phyloP scores from a whole-genome alignment of 73 alveolate species.

The Paramecium caudatum region DNA sequence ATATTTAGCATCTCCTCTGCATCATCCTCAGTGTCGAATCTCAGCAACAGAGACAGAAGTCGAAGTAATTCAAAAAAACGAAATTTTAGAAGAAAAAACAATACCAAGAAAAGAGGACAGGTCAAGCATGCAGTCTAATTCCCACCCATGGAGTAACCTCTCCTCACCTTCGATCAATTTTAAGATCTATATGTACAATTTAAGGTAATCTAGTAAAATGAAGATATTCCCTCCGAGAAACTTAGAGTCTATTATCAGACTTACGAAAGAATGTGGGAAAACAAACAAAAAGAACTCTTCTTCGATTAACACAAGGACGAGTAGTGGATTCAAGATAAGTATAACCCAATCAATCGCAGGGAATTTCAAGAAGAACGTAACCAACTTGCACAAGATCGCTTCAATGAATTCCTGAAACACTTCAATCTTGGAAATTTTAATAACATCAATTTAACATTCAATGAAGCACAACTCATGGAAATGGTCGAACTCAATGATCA shows the following conservation, averaged over 20 bases:
- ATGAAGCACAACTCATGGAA: not conserved
- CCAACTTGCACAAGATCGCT: not conserved
- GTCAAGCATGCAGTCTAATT: not conserved
- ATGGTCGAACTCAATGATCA: slow-evolving; percentile 41
- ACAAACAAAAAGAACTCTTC: slow-evolving; percentile 41
- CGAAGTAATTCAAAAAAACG: slow-evolving; percentile 51
- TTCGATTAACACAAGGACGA: slow-evolving; percentile 57
- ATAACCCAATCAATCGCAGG: slow-evolving; percentile 8
- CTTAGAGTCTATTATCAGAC: not conserved
- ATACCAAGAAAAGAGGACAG: not conserved
- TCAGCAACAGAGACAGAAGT: slow-evolving; percentile 10
- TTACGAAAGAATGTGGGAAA: slow-evolving; percentile 57
- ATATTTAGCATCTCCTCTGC: slow-evolving; percentile 1
- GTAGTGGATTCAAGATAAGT: slow-evolving; percentile 57
- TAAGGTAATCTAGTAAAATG: not conserved
- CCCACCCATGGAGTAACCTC: not conserved
- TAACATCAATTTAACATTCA: slow-evolving; percentile 14
- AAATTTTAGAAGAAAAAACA: slow-evolving; percentile 44
- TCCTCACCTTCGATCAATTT: slow-evolving; percentile 3
- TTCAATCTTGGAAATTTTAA: slow-evolving; percentile 34
- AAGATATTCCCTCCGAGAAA: slow-evolving; percentile 38
- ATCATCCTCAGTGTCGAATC: slow-evolving; percentile 4
- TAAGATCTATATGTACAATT: slow-evolving; percentile 31
- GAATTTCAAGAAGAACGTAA: slow-evolving; percentile 28
- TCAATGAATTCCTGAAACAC: slow-evolving; percentile 15